phyloP scores from a whole-genome alignment of 331 rosid genomes.

The Malus hybrid region DNA sequence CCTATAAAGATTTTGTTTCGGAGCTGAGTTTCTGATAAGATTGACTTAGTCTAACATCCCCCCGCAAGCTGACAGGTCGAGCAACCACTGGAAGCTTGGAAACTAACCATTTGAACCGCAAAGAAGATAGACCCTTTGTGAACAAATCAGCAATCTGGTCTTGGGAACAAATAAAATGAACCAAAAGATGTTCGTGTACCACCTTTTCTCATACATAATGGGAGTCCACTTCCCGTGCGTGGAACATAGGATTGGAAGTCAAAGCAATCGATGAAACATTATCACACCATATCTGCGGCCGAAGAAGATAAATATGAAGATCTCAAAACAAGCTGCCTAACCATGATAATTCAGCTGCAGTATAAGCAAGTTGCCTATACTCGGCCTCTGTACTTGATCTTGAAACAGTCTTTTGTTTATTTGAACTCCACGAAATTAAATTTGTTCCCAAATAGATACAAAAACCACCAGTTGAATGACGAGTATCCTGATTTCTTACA shows the following conservation, averaged over 20 bases:
- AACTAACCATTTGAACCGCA: too few species aligned
- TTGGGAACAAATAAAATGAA: too few species aligned
- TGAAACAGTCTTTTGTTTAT: not conserved
- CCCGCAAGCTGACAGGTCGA: not conserved
- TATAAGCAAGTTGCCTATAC: too few species aligned
- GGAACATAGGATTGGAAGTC: not conserved
- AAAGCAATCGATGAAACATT: not conserved
- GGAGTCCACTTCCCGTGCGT: not conserved
- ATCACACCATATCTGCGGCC: not conserved
- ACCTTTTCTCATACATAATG: not conserved
- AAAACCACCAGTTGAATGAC: not conserved
- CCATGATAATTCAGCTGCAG: not conserved
- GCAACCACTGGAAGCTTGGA: not conserved
- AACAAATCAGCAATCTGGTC: not conserved
- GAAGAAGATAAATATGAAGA: not conserved
- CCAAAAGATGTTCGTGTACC: not conserved
- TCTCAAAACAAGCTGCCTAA: not conserved
- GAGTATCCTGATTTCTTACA: too few species aligned
- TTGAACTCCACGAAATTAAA: too few species aligned
- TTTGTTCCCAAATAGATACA: not conserved
- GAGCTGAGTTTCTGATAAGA: too few species aligned
- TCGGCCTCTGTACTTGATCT: not conserved
- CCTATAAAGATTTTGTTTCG: too few species aligned
- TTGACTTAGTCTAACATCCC: not conserved
- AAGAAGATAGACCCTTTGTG: not conserved